Evolutionary conservation across 768 basidiomycete species (phyloP).

Genomic region (Collybia sp.): DNA sequence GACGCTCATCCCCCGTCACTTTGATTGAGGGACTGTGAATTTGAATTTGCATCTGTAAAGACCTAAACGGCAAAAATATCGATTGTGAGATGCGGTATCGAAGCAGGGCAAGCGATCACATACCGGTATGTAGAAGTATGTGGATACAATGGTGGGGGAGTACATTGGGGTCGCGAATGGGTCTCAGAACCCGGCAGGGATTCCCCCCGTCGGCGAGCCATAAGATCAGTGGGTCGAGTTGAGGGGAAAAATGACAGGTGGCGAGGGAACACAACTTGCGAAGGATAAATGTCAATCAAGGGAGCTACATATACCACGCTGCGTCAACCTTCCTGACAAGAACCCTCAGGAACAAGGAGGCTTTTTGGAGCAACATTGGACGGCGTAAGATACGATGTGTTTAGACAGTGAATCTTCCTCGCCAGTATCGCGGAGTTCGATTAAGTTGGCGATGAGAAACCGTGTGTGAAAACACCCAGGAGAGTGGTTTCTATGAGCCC

Average conservation of each 20-base stretch:
- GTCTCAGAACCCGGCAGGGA: conserved; percentile 16
- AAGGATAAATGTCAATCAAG: conserved; percentile 2
- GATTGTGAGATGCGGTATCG: not conserved
- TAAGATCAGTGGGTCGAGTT: conserved; percentile 9
- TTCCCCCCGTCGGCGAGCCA: conserved; percentile 24
- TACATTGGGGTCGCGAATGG: conserved; percentile 27
- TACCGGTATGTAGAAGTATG: conserved; percentile 50
- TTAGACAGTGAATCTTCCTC: no score
- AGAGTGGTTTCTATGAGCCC: no score
- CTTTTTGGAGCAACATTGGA: conserved; percentile 4
- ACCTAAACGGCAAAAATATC: conserved; percentile 24
- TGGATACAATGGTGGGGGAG: conserved; percentile 30
- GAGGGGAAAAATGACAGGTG: not conserved
- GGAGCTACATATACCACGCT: conserved; percentile 7
- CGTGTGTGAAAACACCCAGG: no score
- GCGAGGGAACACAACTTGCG: not conserved
- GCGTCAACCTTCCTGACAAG: conserved; percentile 7
- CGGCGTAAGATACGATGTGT: no score
- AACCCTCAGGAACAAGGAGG: conserved; percentile 12
- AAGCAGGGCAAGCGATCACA: conserved; percentile 6
- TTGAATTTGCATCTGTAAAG: conserved; percentile 53
- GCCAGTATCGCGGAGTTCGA: no score
- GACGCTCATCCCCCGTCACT: conserved; percentile 24
- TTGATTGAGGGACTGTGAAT: conserved; percentile 61
- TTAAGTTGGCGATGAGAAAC: no score